Percentiles rank a stretch among this genome's conserved stretches.
These are phyloP conservation scores for Rhodotorula sp. DNA, from an alignment of 1,284 basidiomycete species.

Conservation along the genomic window DNA sequence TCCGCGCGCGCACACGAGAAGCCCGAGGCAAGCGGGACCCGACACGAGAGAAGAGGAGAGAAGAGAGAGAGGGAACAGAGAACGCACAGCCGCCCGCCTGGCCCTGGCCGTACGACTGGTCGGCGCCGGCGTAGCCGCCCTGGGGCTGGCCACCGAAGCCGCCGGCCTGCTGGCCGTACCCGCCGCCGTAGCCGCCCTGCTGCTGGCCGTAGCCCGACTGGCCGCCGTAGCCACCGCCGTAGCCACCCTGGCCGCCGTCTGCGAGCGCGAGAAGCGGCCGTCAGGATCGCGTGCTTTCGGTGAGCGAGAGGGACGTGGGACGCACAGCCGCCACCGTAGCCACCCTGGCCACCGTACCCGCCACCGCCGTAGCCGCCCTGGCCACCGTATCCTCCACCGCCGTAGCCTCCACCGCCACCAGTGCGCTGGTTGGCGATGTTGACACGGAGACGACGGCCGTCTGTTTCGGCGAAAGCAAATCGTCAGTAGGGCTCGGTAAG, in stretches of 20 bases:
- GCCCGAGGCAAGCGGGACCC: background rate
- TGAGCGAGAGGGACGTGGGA: background rate
- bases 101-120: conserved; percentile 7
- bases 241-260: conserved; percentile 24
- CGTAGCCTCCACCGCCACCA: conserved; percentile 35
- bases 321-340: conserved; percentile 28
- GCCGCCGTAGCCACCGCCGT: conserved; percentile 23
- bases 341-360: background rate
- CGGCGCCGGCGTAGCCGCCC: conserved; percentile 1
- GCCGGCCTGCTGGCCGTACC: conserved; percentile 18
- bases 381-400: conserved; percentile 30
- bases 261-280: background rate
- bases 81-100: conserved; percentile 24
- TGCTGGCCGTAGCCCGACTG: conserved; percentile 22
- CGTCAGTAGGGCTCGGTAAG: background rate
- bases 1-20: background rate
- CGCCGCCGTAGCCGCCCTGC: conserved; percentile 19
- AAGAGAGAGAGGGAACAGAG: background rate
- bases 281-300: no score
- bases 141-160: conserved; percentile 12
- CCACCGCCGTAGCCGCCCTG: conserved; percentile 14
- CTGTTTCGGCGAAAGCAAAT: conserved; percentile 1
- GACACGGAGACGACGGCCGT: conserved; percentile 41
- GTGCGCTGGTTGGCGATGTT: conserved; percentile 45
- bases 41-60: background rate